Conservation (phyloP, 2,329 filamentous ascomycete species). For the Pseudogymnoascus sp. region DNA sequence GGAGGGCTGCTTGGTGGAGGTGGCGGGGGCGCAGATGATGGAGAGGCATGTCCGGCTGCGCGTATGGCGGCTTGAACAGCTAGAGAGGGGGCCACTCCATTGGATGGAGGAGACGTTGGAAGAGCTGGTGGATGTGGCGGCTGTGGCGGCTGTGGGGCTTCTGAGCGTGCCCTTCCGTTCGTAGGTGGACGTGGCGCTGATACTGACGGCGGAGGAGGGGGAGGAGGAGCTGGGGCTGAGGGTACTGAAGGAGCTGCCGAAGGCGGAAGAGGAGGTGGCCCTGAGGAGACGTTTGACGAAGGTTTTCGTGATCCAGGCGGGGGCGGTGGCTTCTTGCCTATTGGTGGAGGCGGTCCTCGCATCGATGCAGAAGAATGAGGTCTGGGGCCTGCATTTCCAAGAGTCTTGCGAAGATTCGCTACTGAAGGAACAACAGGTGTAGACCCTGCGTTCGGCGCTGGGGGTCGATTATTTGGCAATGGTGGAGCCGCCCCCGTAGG, state of each 20-base stretch:
- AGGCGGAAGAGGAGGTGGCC: slow-evolving; percentile 37
- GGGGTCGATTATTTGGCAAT: slow-evolving; percentile 48
- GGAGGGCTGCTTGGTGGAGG: slow-evolving; percentile 38
- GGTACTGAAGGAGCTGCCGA: slow-evolving; percentile 31
- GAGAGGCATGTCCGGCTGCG: slow-evolving; percentile 36
- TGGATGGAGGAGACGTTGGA: slow-evolving; percentile 30
- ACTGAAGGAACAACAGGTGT: slow-evolving; percentile 47
- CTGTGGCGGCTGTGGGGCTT: slow-evolving; percentile 27
- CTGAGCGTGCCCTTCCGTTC: slow-evolving; percentile 18
- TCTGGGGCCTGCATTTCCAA: slow-evolving; percentile 41
- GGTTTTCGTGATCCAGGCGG: slow-evolving; percentile 53
- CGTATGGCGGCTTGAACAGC: slow-evolving; percentile 39
- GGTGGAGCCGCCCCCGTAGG: slow-evolving; percentile 53
- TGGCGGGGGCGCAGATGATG: slow-evolving; percentile 32
- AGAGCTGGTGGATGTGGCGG: slow-evolving; percentile 29
- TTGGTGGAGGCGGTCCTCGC: slow-evolving; percentile 66
- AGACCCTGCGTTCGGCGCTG: slow-evolving; percentile 38
- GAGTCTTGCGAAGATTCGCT: slow-evolving; percentile 53
- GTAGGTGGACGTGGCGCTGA: slow-evolving; percentile 22
- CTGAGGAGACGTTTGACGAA: slow-evolving; percentile 38
- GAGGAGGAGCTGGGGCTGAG: slow-evolving; percentile 30
- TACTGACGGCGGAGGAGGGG: slow-evolving; percentile 26
- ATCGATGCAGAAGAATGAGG: slow-evolving; percentile 52
- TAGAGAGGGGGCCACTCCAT: slow-evolving; percentile 30
- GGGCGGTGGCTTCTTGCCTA: slow-evolving; percentile 67